Evolutionary conservation across 306 rosid genomes (phyloP), one percentile per base, ranked within the genome.

Genomic region (Begonia fuchsioides): DNA sequence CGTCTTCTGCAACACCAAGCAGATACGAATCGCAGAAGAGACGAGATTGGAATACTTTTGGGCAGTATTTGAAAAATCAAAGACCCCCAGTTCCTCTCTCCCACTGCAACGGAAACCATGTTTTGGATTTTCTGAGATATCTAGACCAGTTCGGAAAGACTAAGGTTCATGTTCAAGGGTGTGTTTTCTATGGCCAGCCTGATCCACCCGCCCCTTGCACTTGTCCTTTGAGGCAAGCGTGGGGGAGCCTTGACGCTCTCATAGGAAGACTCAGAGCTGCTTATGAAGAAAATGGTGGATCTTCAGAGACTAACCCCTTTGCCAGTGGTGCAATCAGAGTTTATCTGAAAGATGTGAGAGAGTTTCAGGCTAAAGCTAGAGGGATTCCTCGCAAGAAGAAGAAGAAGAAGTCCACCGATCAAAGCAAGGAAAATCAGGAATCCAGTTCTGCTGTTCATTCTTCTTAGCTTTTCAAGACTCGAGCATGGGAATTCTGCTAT

Each of bases 21-120:
- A 78, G 90, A 18, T 80, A 80, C 15, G 90, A 76, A 59, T 80
- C 90, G 0, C 90, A 80, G n/a, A 80, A 80, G 56, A 70, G 85
- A 39, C 64, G 92, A 54, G 92, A 81, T 45, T 77, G 92, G 92
- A 81, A 81, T 75, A 81, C 92, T 2, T 81, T 76, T 10, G 81
- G 85, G 1, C 92, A 81, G 49, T 81, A 71, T 72, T 15, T 81
- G 51, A 81, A 66, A 65, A 81, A 74, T 61, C 81, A 63, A 17
- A 68, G 75, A 17, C 92, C 92, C 8, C 67, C 79, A 5, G 81
- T 81, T 16, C 60, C 67, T 38, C 67, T 81, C 1, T 61, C 85
- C 0, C 79, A 74, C 44, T 76, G 82, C 73, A 81, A 66, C 51
- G 63, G 56, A 71, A 81, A 74, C 75, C 82, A 81, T 54, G 92